These are phyloP conservation scores for Maudiozyma humilis DNA, from an alignment of 1,139 yeast species.

Conservation along the genomic window DNA sequence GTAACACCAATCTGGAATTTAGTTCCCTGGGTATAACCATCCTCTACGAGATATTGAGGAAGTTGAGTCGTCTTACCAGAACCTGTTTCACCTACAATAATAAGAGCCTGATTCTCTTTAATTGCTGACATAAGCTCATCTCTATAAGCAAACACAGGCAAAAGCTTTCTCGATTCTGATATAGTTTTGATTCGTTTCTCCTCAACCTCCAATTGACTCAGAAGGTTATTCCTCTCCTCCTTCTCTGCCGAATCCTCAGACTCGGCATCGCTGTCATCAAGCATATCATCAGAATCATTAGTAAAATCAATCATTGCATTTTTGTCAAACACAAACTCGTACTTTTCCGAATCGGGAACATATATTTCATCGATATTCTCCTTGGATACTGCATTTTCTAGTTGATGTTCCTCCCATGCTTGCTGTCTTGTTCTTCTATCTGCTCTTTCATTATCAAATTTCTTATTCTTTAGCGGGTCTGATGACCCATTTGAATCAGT, in stretches of 20 bases:
- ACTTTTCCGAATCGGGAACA: slow-evolving; percentile 43
- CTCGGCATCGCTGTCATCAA: slow-evolving; percentile 20
- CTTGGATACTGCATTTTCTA: slow-evolving; percentile 27
- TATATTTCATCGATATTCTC: slow-evolving; percentile 38
- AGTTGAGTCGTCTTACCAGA: slow-evolving; percentile 95
- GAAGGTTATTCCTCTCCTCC: slow-evolving; percentile 23
- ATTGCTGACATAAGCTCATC: slow-evolving; percentile 50
- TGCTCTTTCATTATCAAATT: neutral
- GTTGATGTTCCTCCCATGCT: slow-evolving; percentile 28
- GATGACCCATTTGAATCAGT: too few relatives aligned
- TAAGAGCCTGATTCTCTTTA: slow-evolving; percentile 58
- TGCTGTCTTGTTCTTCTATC: slow-evolving; percentile 15
- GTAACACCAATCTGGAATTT: slow-evolving; percentile 56
- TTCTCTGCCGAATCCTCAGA: slow-evolving; percentile 13
- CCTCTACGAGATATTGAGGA: slow-evolving; percentile 79
- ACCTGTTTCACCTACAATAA: slow-evolving; percentile 95
- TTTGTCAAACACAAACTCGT: slow-evolving; percentile 80
- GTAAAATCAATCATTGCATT: slow-evolving; percentile 64
- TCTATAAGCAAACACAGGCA: slow-evolving; percentile 65
- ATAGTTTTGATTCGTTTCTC: slow-evolving; percentile 36
- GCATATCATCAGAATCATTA: slow-evolving; percentile 38
- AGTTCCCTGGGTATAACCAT: slow-evolving; percentile 54
- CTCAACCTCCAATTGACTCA: slow-evolving; percentile 35
- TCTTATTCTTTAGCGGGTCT: neutral
- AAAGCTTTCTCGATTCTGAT: slow-evolving; percentile 31